Evolutionary conservation across 2,329 filamentous ascomycete genomes (phyloP).

Genomic region (Cyphellophora europaea): DNA sequence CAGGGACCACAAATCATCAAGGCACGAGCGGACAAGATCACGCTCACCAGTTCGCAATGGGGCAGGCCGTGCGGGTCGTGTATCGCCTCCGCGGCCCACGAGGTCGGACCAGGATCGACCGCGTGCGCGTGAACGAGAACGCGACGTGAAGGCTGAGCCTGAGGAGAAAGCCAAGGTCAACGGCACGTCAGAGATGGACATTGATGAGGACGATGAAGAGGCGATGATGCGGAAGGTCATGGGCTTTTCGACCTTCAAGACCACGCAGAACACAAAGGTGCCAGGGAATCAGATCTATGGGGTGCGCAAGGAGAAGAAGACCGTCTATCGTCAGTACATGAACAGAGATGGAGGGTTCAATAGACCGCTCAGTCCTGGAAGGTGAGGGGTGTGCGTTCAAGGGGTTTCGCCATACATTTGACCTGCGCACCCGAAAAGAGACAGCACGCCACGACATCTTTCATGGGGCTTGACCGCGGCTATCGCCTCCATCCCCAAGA

Average conservation of each 20-base stretch:
- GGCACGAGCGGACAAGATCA: neutral
- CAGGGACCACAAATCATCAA: neutral
- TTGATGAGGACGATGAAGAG: conserved; percentile 49
- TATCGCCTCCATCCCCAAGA: no score
- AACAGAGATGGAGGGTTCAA: conserved; percentile 42
- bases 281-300: conserved; percentile 76
- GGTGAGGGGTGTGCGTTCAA: conserved; percentile 20
- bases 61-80: neutral
- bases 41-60: neutral
- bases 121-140: no score
- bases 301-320: conserved; percentile 87
- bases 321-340: conserved; percentile 95
- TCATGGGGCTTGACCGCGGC: no score
- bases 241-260: conserved; percentile 79
- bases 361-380: conserved; percentile 37
- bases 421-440: no score
- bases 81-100: neutral
- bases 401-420: no score
- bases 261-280: conserved; percentile 83
- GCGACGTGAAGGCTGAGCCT: neutral
- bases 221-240: conserved; percentile 74
- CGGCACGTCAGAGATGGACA: conserved; percentile 20
- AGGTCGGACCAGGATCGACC: neutral
- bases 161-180: neutral
- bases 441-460: no score